These are phyloP conservation scores for Plasmodium vivax DNA, from an alignment of 169 alveolate genomes.

Conservation along the genomic window DNA sequence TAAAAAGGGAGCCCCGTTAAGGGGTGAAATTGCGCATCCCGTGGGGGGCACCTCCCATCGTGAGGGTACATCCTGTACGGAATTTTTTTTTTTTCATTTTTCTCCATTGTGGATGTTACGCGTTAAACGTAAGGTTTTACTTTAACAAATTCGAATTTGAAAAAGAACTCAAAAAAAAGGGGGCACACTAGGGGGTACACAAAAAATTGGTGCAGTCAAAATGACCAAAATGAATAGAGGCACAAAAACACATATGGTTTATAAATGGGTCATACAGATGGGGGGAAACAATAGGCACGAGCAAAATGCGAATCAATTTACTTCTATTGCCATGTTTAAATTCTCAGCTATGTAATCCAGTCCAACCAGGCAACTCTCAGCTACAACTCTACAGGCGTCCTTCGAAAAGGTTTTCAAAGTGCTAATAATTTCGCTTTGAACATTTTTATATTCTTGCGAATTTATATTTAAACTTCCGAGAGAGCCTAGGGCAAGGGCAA, in stretches of 20 bases:
- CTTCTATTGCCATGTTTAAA: constrained; percentile 58
- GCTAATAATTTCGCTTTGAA: constrained; percentile 44
- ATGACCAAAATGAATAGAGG: background rate
- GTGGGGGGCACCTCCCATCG: background rate
- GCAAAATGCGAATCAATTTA: constrained; percentile 1
- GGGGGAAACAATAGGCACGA: background rate
- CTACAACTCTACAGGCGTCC: constrained; percentile 76
- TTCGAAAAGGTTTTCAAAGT: constrained; percentile 73
- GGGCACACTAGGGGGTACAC: background rate
- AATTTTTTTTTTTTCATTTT: background rate
- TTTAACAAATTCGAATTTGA: constrained; percentile 3
- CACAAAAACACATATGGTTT: background rate
- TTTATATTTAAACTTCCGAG: constrained; percentile 83
- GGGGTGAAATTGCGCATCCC: background rate
- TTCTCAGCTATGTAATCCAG: constrained; percentile 82
- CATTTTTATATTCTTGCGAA: constrained; percentile 70
- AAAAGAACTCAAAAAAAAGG: background rate
- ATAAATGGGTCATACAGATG: background rate
- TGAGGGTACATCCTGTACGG: background rate
- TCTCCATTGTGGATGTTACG: background rate
- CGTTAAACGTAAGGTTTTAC: background rate
- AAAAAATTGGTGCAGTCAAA: background rate
- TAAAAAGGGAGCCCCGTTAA: background rate
- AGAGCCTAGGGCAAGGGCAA: constrained; percentile 93
- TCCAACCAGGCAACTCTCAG: constrained; percentile 85